These are phyloP conservation scores for Ascochyta lentis DNA, from an alignment of 2,329 filamentous ascomycete genomes.

Conservation along the genomic window DNA sequence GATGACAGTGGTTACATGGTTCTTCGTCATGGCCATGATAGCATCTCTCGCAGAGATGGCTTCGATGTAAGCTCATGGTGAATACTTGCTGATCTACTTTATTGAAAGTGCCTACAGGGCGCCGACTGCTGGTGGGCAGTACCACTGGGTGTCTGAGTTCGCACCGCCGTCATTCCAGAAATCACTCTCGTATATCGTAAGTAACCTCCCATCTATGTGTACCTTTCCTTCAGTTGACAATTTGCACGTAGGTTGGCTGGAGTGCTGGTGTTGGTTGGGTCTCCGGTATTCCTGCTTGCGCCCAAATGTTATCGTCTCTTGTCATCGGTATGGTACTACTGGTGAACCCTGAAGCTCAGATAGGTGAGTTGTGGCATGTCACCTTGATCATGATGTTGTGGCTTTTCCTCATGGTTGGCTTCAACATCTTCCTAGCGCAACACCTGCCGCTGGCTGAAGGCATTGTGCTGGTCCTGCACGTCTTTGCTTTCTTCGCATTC, in stretches of 20 bases:
- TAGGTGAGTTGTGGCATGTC: constrained; percentile 38
- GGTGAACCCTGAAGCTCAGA: constrained; percentile 50
- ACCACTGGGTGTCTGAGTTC: constrained; percentile 36
- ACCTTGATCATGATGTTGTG: constrained; percentile 50
- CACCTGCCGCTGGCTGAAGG: constrained; percentile 55
- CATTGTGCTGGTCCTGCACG: constrained; percentile 54
- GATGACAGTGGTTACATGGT: constrained; percentile 32
- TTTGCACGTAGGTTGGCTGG: constrained; percentile 25
- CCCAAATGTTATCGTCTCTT: constrained; percentile 25
- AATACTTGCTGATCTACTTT: neutral
- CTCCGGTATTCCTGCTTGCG: constrained; percentile 41
- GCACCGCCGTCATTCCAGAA: constrained; percentile 37
- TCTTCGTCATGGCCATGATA: constrained; percentile 32
- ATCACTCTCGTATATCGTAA: constrained; percentile 28
- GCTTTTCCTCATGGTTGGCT: constrained; percentile 38
- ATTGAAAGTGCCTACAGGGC: constrained; percentile 15
- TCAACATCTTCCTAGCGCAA: constrained; percentile 54
- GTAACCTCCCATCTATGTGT: no score
- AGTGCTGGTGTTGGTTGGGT: constrained; percentile 24
- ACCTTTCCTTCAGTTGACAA: no score
- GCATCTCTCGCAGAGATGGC: constrained; percentile 36
- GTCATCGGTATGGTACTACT: constrained; percentile 43
- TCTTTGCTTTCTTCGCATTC: constrained; percentile 58
- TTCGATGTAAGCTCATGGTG: constrained; percentile 30
- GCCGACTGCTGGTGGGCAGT: constrained; percentile 28